Evolutionary conservation across 78 protist species (phyloP).

Genomic region (Mantamonas sphyraenae): DNA sequence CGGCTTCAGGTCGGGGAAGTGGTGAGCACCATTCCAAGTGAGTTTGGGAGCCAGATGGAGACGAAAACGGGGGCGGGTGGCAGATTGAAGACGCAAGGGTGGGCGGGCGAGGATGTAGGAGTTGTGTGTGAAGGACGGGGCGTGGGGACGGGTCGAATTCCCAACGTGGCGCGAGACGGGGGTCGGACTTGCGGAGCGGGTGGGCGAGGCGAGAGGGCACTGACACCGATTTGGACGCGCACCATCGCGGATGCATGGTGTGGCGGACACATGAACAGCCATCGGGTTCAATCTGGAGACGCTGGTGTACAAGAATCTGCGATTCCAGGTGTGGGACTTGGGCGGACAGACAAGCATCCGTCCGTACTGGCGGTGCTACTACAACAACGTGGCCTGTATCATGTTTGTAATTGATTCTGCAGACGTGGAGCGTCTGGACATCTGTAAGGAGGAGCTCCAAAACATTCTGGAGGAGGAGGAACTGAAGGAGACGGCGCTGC

Average conservation of each 20-base stretch:
- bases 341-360: constrained; percentile 68
- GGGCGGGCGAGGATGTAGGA: too few relatives aligned
- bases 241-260: too few relatives aligned
- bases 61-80: too few relatives aligned
- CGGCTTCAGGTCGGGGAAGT: constrained; percentile 60
- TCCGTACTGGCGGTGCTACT: constrained; percentile 97
- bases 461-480: constrained; percentile 81
- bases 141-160: too few relatives aligned
- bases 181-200: too few relatives aligned
- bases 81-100: too few relatives aligned
- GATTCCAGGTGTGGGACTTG: constrained; percentile 80
- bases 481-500: constrained; percentile 65
- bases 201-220: too few relatives aligned
- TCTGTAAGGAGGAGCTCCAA: constrained; percentile 70
- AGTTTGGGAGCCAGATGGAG: too few relatives aligned
- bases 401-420: constrained; percentile 88
- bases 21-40: constrained; percentile 75
- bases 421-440: constrained; percentile 71
- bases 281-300: constrained; percentile 96
- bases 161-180: too few relatives aligned
- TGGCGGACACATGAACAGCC: too few relatives aligned
- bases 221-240: too few relatives aligned
- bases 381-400: constrained; percentile 77
- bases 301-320: constrained; percentile 79
- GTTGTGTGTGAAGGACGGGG: too few relatives aligned